These are phyloP conservation scores for Tuber magnatum DNA, from an alignment of 495 filamentous ascomycete species.

Conservation along the genomic window DNA sequence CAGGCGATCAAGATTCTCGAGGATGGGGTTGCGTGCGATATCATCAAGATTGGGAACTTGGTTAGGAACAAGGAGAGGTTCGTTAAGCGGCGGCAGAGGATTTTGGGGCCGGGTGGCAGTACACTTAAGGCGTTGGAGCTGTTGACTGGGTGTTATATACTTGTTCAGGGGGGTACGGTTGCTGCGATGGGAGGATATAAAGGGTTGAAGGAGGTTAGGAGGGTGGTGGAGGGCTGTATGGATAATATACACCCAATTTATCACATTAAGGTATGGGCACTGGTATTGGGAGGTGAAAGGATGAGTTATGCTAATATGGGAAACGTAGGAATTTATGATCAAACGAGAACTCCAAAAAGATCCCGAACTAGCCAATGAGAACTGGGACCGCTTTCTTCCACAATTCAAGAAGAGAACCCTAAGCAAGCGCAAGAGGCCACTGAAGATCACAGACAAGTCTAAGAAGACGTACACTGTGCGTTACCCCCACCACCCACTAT, in stretches of 20 bases:
- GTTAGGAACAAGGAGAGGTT: slow-evolving; percentile 95
- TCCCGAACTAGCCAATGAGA: slow-evolving; percentile 74
- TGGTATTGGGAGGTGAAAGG: background rate
- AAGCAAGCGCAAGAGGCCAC: slow-evolving; percentile 71
- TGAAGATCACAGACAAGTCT: slow-evolving; percentile 82
- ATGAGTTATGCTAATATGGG: background rate
- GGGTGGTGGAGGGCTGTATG: slow-evolving; percentile 94
- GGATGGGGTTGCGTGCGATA: slow-evolving; percentile 80
- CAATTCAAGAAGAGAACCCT: slow-evolving; percentile 96
- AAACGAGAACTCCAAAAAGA: slow-evolving; percentile 97
- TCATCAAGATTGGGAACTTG: slow-evolving; percentile 84
- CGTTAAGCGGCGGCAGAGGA: slow-evolving; percentile 87
- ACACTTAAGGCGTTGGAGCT: slow-evolving; percentile 93
- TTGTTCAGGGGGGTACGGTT: slow-evolving; percentile 97
- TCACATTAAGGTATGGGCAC: slow-evolving; percentile 61
- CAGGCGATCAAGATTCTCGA: slow-evolving; percentile 91
- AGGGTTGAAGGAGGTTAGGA: slow-evolving; percentile 83
- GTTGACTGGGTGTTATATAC: slow-evolving; percentile 86
- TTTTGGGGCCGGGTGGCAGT: slow-evolving; percentile 73
- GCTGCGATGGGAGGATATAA: slow-evolving; percentile 84
- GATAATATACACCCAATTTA: slow-evolving; percentile 71
- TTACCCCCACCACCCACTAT: slow-evolving; percentile 51
- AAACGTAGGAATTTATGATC: slow-evolving; percentile 76
- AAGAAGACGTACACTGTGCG: slow-evolving; percentile 78
- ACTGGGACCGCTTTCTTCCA: slow-evolving; percentile 92